A percentile compares a stretch with the other conserved stretches of the same genome.
Conservation (phyloP, 306 rosid genomes). For the Rosa persica region DNA sequence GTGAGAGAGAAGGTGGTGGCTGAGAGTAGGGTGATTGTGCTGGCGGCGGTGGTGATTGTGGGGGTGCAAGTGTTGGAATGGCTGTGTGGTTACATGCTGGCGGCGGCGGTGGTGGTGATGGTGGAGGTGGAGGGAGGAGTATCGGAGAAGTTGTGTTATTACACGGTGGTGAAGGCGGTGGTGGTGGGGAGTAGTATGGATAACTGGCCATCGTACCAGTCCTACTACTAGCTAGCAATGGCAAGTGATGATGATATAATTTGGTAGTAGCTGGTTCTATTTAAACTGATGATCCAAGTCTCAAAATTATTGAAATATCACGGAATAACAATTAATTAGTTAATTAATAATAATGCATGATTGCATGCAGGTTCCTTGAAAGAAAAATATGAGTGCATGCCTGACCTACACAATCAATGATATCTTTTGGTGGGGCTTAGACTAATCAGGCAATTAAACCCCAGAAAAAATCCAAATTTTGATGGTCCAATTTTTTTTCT, state of each 20-base stretch:
- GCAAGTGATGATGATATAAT: not conserved
- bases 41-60: no score
- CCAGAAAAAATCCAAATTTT: no score
- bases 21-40: no score
- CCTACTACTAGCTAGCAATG: not conserved
- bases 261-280: not conserved
- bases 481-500: no score
- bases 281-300: no score
- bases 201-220: not conserved
- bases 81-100: constrained; percentile 4
- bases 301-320: no score
- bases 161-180: constrained; percentile 15
- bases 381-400: not conserved
- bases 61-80: not conserved
- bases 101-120: not conserved
- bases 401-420: not conserved
- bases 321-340: no score
- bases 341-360: no score
- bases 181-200: not conserved
- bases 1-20: no score
- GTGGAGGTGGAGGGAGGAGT: not conserved
- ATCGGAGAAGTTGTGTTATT: not conserved
- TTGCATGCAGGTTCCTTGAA: not conserved
- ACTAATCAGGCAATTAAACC: no score
- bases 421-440: no score